Percentiles rank a stretch among this genome's conserved stretches.
These are phyloP conservation scores for Haplosporangium sp. DNA, from an alignment of 371 early-diverging fungal species.

Conservation along the genomic window DNA sequence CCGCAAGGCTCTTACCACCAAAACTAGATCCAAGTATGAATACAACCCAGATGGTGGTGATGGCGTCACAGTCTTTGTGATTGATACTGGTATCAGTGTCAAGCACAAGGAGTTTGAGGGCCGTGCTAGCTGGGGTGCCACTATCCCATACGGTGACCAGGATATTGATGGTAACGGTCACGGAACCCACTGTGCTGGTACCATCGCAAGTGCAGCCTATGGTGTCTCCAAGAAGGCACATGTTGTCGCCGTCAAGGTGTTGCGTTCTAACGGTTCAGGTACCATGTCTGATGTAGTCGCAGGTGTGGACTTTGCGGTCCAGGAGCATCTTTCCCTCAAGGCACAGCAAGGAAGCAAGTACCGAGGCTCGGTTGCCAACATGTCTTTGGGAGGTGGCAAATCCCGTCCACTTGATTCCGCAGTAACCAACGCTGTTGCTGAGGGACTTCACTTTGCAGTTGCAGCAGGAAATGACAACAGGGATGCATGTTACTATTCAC, in stretches of 20 bases:
- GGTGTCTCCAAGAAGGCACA: conserved; percentile 95
- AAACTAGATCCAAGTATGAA: conserved; percentile 75
- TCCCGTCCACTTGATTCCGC: conserved; percentile 88
- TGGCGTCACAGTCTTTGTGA: conserved; percentile 90
- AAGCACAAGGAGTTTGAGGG: conserved; percentile 91
- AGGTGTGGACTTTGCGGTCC: conserved; percentile 81
- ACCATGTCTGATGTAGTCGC: conserved; percentile 83
- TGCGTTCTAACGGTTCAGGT: conserved; percentile 90
- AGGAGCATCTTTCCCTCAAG: conserved; percentile 61
- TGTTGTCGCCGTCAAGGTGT: conserved; percentile 94
- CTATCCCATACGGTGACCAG: conserved; percentile 78
- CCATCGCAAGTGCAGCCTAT: conserved; percentile 86
- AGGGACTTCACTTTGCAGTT: conserved; percentile 94
- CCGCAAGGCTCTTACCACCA: conserved; percentile 67
- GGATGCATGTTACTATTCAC: conserved; percentile 97
- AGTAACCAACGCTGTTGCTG: conserved; percentile 81
- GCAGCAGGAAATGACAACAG: conserved; percentile 98
- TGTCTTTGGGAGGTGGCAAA: conserved; percentile 94
- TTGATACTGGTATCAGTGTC: conserved; percentile 93
- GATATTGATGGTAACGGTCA: conserved; percentile 91
- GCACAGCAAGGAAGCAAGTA: conserved; percentile 64
- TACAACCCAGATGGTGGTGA: conserved; percentile 82
- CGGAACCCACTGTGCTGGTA: conserved; percentile 97
- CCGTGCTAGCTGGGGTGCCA: conserved; percentile 89
- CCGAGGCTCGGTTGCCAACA: conserved; percentile 92